phyloP scores from a whole-genome alignment of 257 asterid genomes.

The Przewalskia tangutica region DNA sequence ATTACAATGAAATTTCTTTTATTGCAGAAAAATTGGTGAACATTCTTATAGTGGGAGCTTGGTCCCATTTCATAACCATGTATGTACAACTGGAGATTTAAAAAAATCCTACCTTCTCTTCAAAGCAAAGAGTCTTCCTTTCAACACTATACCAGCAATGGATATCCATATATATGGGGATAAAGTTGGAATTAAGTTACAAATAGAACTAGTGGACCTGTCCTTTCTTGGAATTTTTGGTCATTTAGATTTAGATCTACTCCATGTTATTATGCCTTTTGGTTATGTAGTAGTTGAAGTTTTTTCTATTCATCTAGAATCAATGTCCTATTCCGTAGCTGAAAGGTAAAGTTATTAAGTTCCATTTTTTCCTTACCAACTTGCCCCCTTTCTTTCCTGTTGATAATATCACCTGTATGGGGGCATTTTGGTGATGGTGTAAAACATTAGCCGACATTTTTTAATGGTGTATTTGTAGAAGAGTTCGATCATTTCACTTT shows the following conservation, averaged over 20 bases:
- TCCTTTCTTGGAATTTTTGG: slow-evolving; percentile 11
- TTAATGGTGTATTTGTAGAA: slow-evolving; percentile 32
- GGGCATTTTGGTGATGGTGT: slow-evolving; percentile 28
- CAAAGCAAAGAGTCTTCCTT: slow-evolving; percentile 59
- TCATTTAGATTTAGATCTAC: slow-evolving; percentile 13
- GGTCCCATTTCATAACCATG: slow-evolving; percentile 27
- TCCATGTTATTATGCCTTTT: background rate
- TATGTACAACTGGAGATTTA: slow-evolving; percentile 43
- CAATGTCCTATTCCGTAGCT: slow-evolving; percentile 15
- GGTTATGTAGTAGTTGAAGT: slow-evolving; percentile 3
- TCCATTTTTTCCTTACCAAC: slow-evolving; percentile 8
- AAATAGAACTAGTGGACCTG: slow-evolving; percentile 26
- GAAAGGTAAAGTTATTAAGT: slow-evolving; percentile 43
- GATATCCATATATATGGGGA: slow-evolving; percentile 14
- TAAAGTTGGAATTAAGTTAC: slow-evolving; percentile 13
- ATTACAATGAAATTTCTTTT: background rate
- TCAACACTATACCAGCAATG: slow-evolving; percentile 5
- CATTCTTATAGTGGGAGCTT: slow-evolving; percentile 7
- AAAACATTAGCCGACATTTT: slow-evolving; percentile 19
- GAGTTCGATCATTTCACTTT: slow-evolving; percentile 47
- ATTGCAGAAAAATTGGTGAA: slow-evolving; percentile 23
- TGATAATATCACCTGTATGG: slow-evolving; percentile 2
- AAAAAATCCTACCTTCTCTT: slow-evolving; percentile 58
- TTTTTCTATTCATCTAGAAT: background rate
- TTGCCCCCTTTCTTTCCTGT: slow-evolving; percentile 13